Evolutionary conservation across 192 early-diverging fungal genomes (phyloP).

Genomic region (Mortierella antarctica): DNA sequence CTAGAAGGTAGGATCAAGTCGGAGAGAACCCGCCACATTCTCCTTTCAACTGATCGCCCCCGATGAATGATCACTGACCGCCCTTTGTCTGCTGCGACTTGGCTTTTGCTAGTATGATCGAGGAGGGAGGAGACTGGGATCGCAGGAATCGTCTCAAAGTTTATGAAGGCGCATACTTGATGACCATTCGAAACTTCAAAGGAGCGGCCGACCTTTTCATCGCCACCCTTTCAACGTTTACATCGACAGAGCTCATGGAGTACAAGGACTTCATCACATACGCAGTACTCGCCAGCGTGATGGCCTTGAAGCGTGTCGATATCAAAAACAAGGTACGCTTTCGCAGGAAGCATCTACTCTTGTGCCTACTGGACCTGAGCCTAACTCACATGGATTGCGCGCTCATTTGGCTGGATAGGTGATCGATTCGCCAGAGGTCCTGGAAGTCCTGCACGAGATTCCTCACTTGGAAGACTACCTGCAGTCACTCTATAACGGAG

Average conservation of each 20-base stretch:
- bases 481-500: conserved; percentile 89
- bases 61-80: too few species aligned
- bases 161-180: conserved; percentile 92
- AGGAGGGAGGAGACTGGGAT: conserved; percentile 99
- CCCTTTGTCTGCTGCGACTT: too few species aligned
- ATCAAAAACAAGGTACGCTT: conserved; percentile 89
- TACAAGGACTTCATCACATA: conserved; percentile 98
- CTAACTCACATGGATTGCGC: neutral
- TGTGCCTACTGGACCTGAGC: neutral
- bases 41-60: neutral
- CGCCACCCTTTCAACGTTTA: conserved; percentile 96
- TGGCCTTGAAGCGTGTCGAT: conserved; percentile 91
- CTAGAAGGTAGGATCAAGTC: conserved; percentile 62
- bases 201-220: conserved; percentile 89
- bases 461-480: conserved; percentile 86
- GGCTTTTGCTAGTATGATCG: conserved; percentile 75
- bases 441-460: conserved; percentile 93
- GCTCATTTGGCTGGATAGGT: conserved; percentile 62
- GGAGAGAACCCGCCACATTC: neutral
- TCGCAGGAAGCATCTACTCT: neutral
- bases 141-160: conserved; percentile 97
- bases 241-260: conserved; percentile 97
- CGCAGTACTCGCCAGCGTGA: conserved; percentile 86
- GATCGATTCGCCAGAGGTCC: conserved; percentile 94
- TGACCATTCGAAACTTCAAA: conserved; percentile 97